phyloP scores from a whole-genome alignment of 2,329 filamentous ascomycete genomes.

The Setomelanomma holmii region DNA sequence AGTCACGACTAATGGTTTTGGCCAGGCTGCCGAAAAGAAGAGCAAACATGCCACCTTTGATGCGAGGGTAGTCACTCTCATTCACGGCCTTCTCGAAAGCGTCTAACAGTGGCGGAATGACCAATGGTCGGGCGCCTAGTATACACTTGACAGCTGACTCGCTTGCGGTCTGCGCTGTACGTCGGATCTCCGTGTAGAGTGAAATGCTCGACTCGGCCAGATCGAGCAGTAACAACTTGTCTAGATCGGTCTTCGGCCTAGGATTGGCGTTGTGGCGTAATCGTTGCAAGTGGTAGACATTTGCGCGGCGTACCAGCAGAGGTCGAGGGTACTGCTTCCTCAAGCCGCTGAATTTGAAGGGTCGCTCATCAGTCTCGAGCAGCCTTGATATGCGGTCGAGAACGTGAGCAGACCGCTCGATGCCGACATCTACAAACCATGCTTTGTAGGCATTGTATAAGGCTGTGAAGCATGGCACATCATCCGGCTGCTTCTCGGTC shows the following conservation, averaged over 20 bases:
- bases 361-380: conserved; percentile 83
- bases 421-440: conserved; percentile 97
- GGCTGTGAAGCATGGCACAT: conserved; percentile 93
- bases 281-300: conserved; percentile 94
- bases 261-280: conserved; percentile 91
- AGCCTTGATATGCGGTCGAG: conserved; percentile 86
- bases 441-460: conserved; percentile 91
- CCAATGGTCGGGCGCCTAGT: conserved; percentile 83
- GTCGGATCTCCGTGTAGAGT: conserved; percentile 92
- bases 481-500: conserved; percentile 84
- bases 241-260: conserved; percentile 86
- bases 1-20: conserved; percentile 88
- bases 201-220: conserved; percentile 90
- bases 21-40: conserved; percentile 86
- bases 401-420: conserved; percentile 92
- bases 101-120: conserved; percentile 86
- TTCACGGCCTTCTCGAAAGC: conserved; percentile 80
- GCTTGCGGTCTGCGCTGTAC: conserved; percentile 87
- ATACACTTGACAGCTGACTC: conserved; percentile 94
- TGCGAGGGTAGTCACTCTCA: conserved; percentile 82
- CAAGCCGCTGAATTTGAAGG: conserved; percentile 93
- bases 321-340: conserved; percentile 92
- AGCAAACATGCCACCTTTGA: conserved; percentile 94
- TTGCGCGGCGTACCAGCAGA: conserved; percentile 88
- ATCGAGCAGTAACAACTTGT: conserved; percentile 83